phyloP scores from a whole-genome alignment of 2,329 filamentous ascomycete species.

The Diaporthe citriasiana region DNA sequence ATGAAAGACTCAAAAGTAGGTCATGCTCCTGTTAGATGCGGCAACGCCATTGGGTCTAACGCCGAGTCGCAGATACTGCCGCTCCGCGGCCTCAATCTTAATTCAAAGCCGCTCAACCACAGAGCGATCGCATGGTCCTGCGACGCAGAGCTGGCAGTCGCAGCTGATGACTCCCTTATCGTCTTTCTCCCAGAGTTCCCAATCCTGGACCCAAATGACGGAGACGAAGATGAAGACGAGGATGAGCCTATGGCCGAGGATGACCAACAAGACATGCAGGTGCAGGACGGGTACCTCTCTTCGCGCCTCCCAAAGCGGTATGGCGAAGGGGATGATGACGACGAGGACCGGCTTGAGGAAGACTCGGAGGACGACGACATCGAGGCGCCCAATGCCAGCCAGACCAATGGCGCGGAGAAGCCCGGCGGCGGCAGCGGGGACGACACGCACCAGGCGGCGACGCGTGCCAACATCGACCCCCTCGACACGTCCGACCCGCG shows the following conservation, averaged over 20 bases:
- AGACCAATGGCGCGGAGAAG: conserved; percentile 35
- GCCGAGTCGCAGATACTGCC: conserved; percentile 57
- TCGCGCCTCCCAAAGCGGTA: conserved; percentile 38
- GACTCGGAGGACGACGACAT: conserved; percentile 38
- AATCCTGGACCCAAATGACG: conserved; percentile 37
- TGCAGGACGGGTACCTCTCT: conserved; percentile 38
- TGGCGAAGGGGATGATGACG: conserved; percentile 46
- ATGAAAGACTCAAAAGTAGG: conserved; percentile 40
- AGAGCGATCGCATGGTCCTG: conserved; percentile 67
- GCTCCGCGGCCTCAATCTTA: conserved; percentile 55
- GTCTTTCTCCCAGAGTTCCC: conserved; percentile 64
- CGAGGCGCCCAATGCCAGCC: conserved; percentile 29
- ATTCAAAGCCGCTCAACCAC: conserved; percentile 49
- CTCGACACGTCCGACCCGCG: conserved; percentile 36
- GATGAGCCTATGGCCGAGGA: conserved; percentile 32
- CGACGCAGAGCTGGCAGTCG: conserved; percentile 70
- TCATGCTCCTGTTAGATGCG: not conserved
- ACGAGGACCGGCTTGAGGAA: conserved; percentile 30
- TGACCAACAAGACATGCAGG: conserved; percentile 17
- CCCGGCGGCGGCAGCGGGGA: conserved; percentile 46
- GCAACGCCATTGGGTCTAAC: conserved; percentile 25
- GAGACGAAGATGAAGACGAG: conserved; percentile 39
- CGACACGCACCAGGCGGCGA: conserved; percentile 43
- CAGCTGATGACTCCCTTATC: conserved; percentile 68
- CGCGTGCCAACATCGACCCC: conserved; percentile 44